phyloP scores from a whole-genome alignment of 306 rosid genomes.

The Acacia crassicarpa region DNA sequence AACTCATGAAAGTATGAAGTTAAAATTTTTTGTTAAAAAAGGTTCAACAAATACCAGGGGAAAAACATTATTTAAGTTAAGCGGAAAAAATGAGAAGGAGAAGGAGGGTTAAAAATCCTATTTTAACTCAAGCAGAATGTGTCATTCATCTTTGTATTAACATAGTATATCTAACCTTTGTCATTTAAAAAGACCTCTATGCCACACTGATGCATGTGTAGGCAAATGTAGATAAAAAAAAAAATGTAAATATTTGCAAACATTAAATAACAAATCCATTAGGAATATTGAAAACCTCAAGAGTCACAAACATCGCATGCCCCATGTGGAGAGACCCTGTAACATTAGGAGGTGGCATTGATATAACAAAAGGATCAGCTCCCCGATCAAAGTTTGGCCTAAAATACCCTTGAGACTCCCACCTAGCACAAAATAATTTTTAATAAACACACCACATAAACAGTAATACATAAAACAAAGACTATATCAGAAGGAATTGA shows the following conservation, averaged over 20 bases:
- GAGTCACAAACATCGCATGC: constrained; percentile 97
- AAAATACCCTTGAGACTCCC: constrained; percentile 97
- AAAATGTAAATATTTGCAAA: constrained; percentile 14
- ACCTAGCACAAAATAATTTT: constrained; percentile 59
- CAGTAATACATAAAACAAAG: not conserved
- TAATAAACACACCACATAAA: constrained; percentile 20
- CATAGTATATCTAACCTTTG: constrained; percentile 4
- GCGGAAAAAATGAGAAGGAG: not conserved
- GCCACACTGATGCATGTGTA: constrained; percentile 4
- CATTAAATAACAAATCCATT: not conserved
- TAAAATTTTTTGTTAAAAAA: not conserved
- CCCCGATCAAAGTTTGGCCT: constrained; percentile 72
- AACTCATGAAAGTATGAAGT: not conserved
- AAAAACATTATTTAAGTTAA: not conserved
- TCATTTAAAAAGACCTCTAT: not conserved
- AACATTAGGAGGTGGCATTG: constrained; percentile 99
- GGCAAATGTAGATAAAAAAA: constrained; percentile 1
- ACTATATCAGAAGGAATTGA: not conserved
- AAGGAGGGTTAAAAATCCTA: not conserved
- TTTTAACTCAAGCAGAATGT: constrained; percentile 18
- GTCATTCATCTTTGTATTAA: constrained; percentile 14
- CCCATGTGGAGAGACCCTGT: constrained; percentile 99
- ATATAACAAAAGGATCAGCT: constrained; percentile 77
- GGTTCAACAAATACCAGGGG: constrained; percentile 1
- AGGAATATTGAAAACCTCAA: constrained; percentile 64